phyloP scores from a whole-genome alignment of 2,329 filamentous ascomycete species.

The Aureobasidium sp. region DNA sequence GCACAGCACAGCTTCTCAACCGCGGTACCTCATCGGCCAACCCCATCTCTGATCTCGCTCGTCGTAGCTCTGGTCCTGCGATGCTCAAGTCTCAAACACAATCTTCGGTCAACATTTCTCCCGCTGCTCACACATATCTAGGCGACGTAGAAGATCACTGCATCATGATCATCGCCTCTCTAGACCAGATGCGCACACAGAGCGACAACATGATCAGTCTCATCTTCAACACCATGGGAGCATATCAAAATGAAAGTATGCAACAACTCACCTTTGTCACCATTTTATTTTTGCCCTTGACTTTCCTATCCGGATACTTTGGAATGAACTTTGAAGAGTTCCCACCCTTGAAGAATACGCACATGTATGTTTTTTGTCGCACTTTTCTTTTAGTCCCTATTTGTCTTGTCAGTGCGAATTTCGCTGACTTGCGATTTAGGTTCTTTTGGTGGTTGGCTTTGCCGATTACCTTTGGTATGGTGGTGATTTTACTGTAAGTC shows the following conservation, averaged over 20 bases:
- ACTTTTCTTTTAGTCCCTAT: background rate
- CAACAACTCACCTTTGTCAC: constrained; percentile 81
- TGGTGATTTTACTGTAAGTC: constrained; percentile 1
- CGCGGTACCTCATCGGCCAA: constrained; percentile 22
- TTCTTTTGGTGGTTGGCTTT: constrained; percentile 9
- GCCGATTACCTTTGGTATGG: constrained; percentile 4
- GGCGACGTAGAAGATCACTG: constrained; percentile 86
- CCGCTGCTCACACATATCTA: constrained; percentile 76
- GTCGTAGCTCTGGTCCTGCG: background rate
- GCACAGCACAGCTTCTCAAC: background rate
- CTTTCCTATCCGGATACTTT: constrained; percentile 67
- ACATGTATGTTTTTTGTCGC: background rate
- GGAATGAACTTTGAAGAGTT: constrained; percentile 55
- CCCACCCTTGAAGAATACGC: constrained; percentile 22
- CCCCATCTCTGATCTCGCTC: constrained; percentile 23
- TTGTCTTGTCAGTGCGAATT: background rate
- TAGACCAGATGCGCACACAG: constrained; percentile 72
- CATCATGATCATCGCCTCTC: constrained; percentile 69
- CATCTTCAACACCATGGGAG: constrained; percentile 89
- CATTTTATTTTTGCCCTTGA: constrained; percentile 82
- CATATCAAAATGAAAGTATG: constrained; percentile 86
- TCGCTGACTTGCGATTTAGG: background rate
- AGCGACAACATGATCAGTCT: constrained; percentile 73
- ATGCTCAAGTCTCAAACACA: constrained; percentile 6
- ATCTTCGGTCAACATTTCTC: constrained; percentile 64